Evolutionary conservation across 1,284 basidiomycete genomes (phyloP), one percentile per base, ranked within the genome.

Genomic region (Sanghuangporus baumii): DNA sequence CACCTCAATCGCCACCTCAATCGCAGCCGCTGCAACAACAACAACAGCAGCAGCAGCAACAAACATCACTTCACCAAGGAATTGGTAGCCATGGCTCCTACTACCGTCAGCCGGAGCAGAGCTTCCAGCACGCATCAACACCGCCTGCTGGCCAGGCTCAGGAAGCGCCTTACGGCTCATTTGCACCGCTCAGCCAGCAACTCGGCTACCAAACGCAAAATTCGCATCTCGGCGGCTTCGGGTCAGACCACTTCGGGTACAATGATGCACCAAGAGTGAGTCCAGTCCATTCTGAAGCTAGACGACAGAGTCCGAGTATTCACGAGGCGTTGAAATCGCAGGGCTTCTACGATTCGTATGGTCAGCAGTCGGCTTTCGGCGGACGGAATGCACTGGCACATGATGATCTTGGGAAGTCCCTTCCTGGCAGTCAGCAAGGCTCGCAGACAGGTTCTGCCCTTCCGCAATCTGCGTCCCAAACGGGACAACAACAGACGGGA

Each of bases 321-420:
- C 54, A 59, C 67, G 64, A 68, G 69, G 60, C 68, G 67, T 55
- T 66, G 52, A 46, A 62, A 46, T 65, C 66, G 23, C 67, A 88
- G 85, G 82, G 82, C 66, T 89, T 90, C 74, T 91, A 91, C 70
- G 89, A 91, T 48, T 81, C 83, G 8, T 91, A 91, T 68, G 75
- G 71, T 38, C 86, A 83, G 62, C 83, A 82, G 66, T 75, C 79
- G 41, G 80, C 78, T 26, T 90, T 90, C 66, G 79, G 81, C 37
- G 81, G 79, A 62, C 80, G 89, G 26, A 83, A 79, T 64, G 78
- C 80, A n/a, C 77, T 89, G 4, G 79, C 79, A 26, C 86, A 90
- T 61, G 89, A 91, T 48, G 89, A 91, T 61, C 78, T 86, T 12
- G 55, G 59, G 66, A 91, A 91, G 72, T 81, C 82, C 52, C 75